Evolutionary conservation across 2,329 filamentous ascomycete species (phyloP), one percentile per base, ranked within the genome.

Genomic region (Sporothrix luriei): DNA sequence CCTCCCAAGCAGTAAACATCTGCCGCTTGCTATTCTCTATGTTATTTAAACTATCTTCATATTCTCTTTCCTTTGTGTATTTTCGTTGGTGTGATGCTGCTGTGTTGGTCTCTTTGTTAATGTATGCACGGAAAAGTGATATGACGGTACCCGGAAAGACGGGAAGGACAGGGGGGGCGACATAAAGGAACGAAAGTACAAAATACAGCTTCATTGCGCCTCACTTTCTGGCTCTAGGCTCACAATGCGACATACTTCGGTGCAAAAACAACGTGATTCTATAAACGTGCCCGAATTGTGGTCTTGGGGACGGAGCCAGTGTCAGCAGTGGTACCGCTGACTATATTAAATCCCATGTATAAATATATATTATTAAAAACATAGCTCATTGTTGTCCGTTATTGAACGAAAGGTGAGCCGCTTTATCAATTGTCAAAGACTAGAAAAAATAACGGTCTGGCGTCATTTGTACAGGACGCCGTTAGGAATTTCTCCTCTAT

Each of bases 1-100:
- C 83, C 85, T 76, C 84, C 86, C 78, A 79, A 82, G 75, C 76
- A 79, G 76, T 85, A 83, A 82, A 74, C 64, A 51, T 62, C 59
- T 19, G 33, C 65, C 54, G 48, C 62, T 68, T 69, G 66, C 61
- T 26, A n/a, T 40, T 52, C 33, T 65, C 61, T 16, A 33, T 43
- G 43, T 57, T 65, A 26, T 55, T 38, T 54, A 40, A 68, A 68
- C 9, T 11, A 49, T 68, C 40, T 38, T 24, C 29, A 64, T 69
- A 43, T 46, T 49, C 24, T 16, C 33, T 54, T 52, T 29, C 24
- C 48, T 67, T 54, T 68, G 33, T 64, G 19, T 62, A 40, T 64
- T 16, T 11, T 64, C 49, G 48, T 54, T 55, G 57, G 48, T 57
- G 57, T 69, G 57, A 38, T 33, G 67, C 33, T 54, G 57, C 46